Evolutionary conservation across 2,329 filamentous ascomycete genomes (phyloP).

Genomic region (Fonsecaea nubica): DNA sequence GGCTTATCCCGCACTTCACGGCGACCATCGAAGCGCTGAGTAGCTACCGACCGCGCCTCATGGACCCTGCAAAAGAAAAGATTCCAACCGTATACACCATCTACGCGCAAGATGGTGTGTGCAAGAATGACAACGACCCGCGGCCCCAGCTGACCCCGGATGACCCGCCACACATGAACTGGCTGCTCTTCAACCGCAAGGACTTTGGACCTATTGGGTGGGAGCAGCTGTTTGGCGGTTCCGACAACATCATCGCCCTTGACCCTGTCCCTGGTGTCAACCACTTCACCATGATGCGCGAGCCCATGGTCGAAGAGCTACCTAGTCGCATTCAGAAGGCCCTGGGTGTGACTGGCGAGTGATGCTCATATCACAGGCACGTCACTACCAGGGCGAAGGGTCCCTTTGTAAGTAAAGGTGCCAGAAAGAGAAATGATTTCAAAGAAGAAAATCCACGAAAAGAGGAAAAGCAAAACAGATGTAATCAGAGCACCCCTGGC

Average conservation of each 20-base stretch:
- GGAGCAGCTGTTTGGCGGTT: slow-evolving; percentile 16
- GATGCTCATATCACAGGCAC: neutral
- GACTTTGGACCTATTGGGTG: slow-evolving; percentile 13
- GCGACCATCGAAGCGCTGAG: slow-evolving; percentile 19
- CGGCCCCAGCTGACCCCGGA: neutral
- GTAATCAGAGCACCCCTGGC: no score
- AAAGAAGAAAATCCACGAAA: no score
- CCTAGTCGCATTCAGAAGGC: slow-evolving; percentile 4
- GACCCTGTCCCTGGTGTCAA: slow-evolving; percentile 8
- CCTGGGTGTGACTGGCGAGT: slow-evolving; percentile 2
- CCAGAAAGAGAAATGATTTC: no score
- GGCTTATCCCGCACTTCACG: slow-evolving; percentile 28
- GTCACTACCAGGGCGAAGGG: neutral
- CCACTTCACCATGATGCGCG: slow-evolving; percentile 27
- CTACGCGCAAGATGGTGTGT: slow-evolving; percentile 21
- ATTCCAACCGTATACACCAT: slow-evolving; percentile 20
- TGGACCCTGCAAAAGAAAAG: slow-evolving; percentile 4
- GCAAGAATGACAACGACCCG: slow-evolving; percentile 12
- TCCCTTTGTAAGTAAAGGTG: neutral
- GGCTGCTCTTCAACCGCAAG: slow-evolving; percentile 8
- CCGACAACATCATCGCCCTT: slow-evolving; percentile 4
- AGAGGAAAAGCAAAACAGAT: no score
- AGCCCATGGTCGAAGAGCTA: slow-evolving; percentile 1
- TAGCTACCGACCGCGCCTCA: slow-evolving; percentile 23
- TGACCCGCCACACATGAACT: slow-evolving; percentile 18